phyloP scores from a whole-genome alignment of 257 asterid species.

The Plantago major region DNA sequence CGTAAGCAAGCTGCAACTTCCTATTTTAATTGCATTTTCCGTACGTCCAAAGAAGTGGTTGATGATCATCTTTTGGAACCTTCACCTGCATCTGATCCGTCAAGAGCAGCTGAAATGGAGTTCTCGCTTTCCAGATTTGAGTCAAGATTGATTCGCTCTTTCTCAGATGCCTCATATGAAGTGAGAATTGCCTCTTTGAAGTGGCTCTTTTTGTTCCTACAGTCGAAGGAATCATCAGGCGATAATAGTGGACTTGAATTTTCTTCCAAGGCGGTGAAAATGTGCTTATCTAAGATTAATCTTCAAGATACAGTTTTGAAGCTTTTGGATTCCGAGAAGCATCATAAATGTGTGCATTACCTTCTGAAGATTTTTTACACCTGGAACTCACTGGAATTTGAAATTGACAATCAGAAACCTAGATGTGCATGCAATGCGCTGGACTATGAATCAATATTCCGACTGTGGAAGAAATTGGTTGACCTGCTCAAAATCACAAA shows the following conservation, averaged over 20 bases:
- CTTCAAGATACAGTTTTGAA: constrained; percentile 53
- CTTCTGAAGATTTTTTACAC: constrained; percentile 72
- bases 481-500: constrained; percentile 62
- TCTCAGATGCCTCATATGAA: constrained; percentile 77
- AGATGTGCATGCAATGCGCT: constrained; percentile 38
- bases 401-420: constrained; percentile 31
- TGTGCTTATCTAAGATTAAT: constrained; percentile 44
- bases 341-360: constrained; percentile 69
- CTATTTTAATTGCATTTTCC: constrained; percentile 71
- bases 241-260: constrained; percentile 25
- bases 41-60: constrained; percentile 46
- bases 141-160: constrained; percentile 50
- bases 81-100: constrained; percentile 36
- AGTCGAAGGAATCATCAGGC: constrained; percentile 33
- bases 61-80: constrained; percentile 40
- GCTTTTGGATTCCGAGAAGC: constrained; percentile 66
- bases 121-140: constrained; percentile 41
- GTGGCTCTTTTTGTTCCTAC: constrained; percentile 72
- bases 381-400: constrained; percentile 61
- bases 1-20: constrained; percentile 86
- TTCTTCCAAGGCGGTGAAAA: constrained; percentile 35
- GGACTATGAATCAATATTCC: constrained; percentile 48
- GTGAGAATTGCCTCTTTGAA: constrained; percentile 77
- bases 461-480: constrained; percentile 71
- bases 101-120: constrained; percentile 34